A percentile compares a stretch with the other conserved stretches of the same genome.
phyloP scores from a whole-genome alignment of 208 protist species.

The Acanthamoeba quina region DNA sequence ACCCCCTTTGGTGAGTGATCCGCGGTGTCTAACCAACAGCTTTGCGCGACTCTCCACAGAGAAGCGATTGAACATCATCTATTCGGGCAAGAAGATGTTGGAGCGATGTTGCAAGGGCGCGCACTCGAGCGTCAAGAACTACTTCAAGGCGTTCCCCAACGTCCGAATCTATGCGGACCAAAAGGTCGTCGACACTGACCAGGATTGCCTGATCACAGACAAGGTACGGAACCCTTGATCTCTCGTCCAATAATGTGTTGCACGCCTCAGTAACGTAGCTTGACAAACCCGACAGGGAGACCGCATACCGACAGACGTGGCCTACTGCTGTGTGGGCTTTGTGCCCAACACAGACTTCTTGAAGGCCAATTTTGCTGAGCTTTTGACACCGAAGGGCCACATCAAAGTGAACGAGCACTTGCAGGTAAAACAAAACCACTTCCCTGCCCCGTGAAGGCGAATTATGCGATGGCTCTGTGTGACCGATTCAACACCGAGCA shows the following conservation, averaged over 20 bases:
- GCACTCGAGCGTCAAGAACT: neutral
- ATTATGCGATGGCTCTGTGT: neutral
- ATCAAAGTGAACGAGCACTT: constrained; percentile 21
- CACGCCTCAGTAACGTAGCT: too few relatives aligned
- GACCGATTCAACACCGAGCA: neutral
- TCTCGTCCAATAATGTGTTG: too few relatives aligned
- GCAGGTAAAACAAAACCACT: neutral
- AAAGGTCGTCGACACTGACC: neutral
- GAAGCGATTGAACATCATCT: constrained; percentile 35
- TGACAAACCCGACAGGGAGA: neutral
- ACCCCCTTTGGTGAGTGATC: neutral
- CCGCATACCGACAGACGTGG: neutral
- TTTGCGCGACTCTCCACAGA: neutral
- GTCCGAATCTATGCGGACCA: constrained; percentile 12
- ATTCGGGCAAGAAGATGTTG: constrained; percentile 18
- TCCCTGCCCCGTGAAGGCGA: neutral
- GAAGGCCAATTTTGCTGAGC: neutral
- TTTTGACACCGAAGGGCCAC: neutral
- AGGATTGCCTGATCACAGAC: constrained; percentile 20
- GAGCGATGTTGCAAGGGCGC: constrained; percentile 54
- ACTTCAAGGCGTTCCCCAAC: constrained; percentile 20
- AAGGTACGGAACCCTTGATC: neutral
- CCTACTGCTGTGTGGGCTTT: constrained; percentile 34
- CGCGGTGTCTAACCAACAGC: too few relatives aligned
- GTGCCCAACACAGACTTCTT: constrained; percentile 52